Evolutionary conservation across 1,284 basidiomycete genomes (phyloP).

Genomic region (Irpex sp.): DNA sequence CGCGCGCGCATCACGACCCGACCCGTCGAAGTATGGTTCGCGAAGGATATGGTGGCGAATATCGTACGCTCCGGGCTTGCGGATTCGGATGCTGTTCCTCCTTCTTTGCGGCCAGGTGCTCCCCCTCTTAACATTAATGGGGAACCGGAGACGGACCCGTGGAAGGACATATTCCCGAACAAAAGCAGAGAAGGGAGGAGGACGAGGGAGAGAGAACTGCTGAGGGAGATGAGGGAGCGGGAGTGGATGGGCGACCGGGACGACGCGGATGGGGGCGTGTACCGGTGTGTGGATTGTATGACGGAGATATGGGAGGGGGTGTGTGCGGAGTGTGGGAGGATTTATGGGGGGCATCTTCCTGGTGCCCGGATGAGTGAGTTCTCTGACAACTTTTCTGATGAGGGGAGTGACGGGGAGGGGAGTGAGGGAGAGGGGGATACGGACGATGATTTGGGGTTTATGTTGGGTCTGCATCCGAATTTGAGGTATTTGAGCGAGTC

Average conservation of each 20-base stretch:
- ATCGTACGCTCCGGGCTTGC: slow-evolving; percentile 49
- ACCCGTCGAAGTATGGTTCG: slow-evolving; percentile 65
- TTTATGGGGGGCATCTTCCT: slow-evolving; percentile 45
- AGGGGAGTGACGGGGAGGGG: not conserved
- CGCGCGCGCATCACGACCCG: slow-evolving; percentile 53
- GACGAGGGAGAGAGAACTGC: too few species aligned
- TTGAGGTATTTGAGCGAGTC: slow-evolving; percentile 18
- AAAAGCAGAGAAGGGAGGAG: too few species aligned
- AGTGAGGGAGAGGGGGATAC: not conserved
- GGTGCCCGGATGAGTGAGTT: not conserved
- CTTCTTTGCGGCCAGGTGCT: slow-evolving; percentile 9
- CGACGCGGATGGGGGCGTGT: slow-evolving; percentile 62
- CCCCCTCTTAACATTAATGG: not conserved
- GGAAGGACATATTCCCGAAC: slow-evolving; percentile 10
- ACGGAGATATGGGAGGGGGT: slow-evolving; percentile 67
- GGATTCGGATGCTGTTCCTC: slow-evolving; percentile 21
- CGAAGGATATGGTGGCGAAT: slow-evolving; percentile 58
- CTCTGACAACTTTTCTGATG: slow-evolving; percentile 10
- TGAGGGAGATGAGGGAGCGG: too few species aligned
- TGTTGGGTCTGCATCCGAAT: slow-evolving; percentile 16
- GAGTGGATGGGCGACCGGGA: slow-evolving; percentile 48
- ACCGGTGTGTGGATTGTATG: slow-evolving; percentile 67
- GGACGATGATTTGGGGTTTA: slow-evolving; percentile 10
- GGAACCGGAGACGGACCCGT: slow-evolving; percentile 4
- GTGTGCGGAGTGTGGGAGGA: slow-evolving; percentile 53